Percentiles rank a stretch among this genome's conserved stretches.
Conservation (phyloP, 176 grass and related monocot genomes). For the Pontederia paniculata region DNA sequence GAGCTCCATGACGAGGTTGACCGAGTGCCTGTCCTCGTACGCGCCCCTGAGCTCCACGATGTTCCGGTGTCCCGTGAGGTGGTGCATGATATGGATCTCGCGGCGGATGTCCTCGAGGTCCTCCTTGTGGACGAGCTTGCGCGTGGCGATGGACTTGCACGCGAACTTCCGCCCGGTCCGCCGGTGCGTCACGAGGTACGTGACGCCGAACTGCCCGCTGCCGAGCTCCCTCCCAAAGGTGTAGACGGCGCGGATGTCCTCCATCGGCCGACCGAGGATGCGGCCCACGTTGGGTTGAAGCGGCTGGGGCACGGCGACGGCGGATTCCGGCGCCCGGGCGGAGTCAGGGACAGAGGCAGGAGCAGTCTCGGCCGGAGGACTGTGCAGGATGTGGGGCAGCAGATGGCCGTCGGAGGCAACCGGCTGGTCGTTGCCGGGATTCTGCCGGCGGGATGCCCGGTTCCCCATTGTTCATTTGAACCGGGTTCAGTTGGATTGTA, state of each 20-base stretch:
- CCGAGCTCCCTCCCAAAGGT: neutral
- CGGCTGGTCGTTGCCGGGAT: no score
- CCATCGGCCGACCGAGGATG: neutral
- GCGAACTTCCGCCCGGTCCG: conserved; percentile 44
- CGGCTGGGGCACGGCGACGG: neutral
- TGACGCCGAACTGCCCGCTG: neutral
- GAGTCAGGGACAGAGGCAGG: neutral
- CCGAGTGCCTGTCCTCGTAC: conserved; percentile 66
- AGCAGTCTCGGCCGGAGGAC: no score
- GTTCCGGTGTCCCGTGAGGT: conserved; percentile 56
- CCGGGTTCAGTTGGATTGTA: no score
- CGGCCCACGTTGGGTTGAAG: neutral
- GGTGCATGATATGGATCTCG: conserved; percentile 80
- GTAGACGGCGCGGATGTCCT: neutral
- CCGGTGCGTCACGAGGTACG: neutral
- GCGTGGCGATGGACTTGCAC: no score
- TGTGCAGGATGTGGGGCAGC: no score
- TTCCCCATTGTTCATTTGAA: no score
- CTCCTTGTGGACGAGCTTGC: conserved; percentile 28
- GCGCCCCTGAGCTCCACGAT: conserved; percentile 48
- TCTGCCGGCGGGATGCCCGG: no score
- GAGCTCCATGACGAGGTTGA: conserved; percentile 27
- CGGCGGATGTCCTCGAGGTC: conserved; percentile 59
- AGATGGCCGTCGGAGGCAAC: no score
- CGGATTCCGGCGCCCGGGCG: neutral